phyloP scores from a whole-genome alignment of 768 basidiomycete species.

The Amanita polypyramis region DNA sequence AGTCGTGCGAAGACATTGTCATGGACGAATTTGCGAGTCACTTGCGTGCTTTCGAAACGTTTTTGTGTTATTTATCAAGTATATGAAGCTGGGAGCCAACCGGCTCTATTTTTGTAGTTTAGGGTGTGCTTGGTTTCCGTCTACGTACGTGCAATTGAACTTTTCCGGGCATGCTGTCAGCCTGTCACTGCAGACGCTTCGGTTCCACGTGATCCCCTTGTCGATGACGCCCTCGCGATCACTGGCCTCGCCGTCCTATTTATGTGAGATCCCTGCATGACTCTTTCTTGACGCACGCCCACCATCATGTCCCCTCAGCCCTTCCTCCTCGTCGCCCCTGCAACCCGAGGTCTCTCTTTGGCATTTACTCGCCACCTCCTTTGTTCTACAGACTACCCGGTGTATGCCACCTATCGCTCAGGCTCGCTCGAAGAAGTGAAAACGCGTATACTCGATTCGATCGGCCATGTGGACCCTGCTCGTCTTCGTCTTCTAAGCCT shows the following conservation, averaged over 20 bases:
- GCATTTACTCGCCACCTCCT: constrained; percentile 46
- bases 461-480: constrained; percentile 29
- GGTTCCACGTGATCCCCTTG: constrained; percentile 1
- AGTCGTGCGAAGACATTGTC: constrained; percentile 7
- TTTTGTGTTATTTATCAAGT: constrained; percentile 8
- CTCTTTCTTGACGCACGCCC: not conserved
- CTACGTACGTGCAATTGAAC: constrained; percentile 8
- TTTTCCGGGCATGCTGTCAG: not conserved
- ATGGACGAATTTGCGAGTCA: constrained; percentile 3
- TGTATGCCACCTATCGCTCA: constrained; percentile 45
- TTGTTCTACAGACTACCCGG: constrained; percentile 36
- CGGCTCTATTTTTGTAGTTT: constrained; percentile 8
- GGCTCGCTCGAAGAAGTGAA: constrained; percentile 24
- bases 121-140: constrained; percentile 7
- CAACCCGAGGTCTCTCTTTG: constrained; percentile 45
- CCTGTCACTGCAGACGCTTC: not conserved
- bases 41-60: constrained; percentile 6
- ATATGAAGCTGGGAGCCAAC: constrained; percentile 4
- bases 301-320: constrained; percentile 20
- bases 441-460: constrained; percentile 29
- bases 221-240: not conserved
- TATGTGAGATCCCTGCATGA: not conserved
- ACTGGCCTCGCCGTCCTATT: not conserved
- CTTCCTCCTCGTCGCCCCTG: constrained; percentile 43
- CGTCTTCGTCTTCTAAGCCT: constrained; percentile 37